A percentile compares a stretch with the other conserved stretches of the same genome.
phyloP scores from a whole-genome alignment of 2,329 filamentous ascomycete genomes.

The Paecilomyces dactylethromorphus region DNA sequence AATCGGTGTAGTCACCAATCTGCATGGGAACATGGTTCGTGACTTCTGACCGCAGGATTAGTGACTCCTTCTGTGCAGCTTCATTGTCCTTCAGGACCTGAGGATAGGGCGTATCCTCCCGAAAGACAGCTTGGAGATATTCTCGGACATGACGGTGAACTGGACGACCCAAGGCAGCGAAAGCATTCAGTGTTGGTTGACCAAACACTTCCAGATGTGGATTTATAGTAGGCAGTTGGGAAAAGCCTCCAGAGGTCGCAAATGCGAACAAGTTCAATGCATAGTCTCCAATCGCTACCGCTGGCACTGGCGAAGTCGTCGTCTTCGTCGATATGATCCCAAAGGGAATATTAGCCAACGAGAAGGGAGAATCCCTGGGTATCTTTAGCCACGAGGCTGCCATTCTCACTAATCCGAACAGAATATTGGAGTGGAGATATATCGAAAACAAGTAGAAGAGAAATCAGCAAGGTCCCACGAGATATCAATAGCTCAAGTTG shows the following conservation, averaged over 20 bases:
- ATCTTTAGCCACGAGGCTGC: slow-evolving; percentile 55
- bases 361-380: slow-evolving; percentile 59
- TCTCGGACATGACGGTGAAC: slow-evolving; percentile 63
- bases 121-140: slow-evolving; percentile 62
- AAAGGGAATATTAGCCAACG: slow-evolving; percentile 74
- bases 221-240: slow-evolving; percentile 50
- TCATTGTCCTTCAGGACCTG: slow-evolving; percentile 58
- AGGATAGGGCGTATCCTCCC: slow-evolving; percentile 52
- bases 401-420: slow-evolving; percentile 13
- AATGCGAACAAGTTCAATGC: slow-evolving; percentile 64
- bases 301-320: slow-evolving; percentile 54
- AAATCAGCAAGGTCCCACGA: neutral
- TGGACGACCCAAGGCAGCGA: slow-evolving; percentile 64
- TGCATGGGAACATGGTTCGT: slow-evolving; percentile 66
- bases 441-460: neutral
- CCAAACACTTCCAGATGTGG: slow-evolving; percentile 57
- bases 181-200: slow-evolving; percentile 62
- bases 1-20: slow-evolving; percentile 80
- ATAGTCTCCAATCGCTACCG: slow-evolving; percentile 66
- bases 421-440: neutral
- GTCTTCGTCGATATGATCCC: slow-evolving; percentile 66
- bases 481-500: neutral
- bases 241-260: slow-evolving; percentile 53
- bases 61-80: slow-evolving; percentile 48
- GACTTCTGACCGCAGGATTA: slow-evolving; percentile 55